phyloP scores from a whole-genome alignment of 345 rosid species.

The Hibiscus syriacus region DNA sequence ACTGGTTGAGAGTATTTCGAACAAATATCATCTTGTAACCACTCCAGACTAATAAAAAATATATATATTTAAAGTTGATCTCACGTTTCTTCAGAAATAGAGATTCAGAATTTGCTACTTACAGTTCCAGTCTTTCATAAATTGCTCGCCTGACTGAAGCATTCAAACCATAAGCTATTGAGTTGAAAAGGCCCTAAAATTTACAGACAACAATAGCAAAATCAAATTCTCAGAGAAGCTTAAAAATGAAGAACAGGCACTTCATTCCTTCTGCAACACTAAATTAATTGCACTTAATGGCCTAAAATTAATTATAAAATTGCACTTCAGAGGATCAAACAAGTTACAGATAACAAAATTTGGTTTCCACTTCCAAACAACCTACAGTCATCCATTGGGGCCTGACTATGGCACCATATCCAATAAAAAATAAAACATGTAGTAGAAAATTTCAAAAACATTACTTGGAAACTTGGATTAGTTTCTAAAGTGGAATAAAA shows the following conservation, averaged over 20 bases:
- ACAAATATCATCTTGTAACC: no score
- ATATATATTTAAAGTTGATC: no score
- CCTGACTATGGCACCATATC: background rate
- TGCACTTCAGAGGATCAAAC: background rate
- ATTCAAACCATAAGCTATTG: conserved; percentile 92
- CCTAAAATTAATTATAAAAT: no score
- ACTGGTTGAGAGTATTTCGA: no score
- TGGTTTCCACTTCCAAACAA: background rate
- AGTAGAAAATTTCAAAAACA: background rate
- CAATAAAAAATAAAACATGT: background rate
- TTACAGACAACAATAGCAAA: background rate
- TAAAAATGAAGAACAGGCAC: background rate
- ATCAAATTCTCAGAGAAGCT: background rate
- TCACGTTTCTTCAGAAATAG: no score
- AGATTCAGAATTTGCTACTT: conserved; percentile 27
- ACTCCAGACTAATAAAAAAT: no score
- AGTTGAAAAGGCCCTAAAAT: conserved; percentile 81
- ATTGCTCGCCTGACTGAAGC: conserved; percentile 84
- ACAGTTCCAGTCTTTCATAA: conserved; percentile 77
- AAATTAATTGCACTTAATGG: background rate
- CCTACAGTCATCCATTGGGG: background rate
- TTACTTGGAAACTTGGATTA: background rate
- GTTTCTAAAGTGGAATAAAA: conserved; percentile 1
- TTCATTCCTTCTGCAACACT: background rate
- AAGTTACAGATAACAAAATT: background rate